phyloP scores from a whole-genome alignment of 768 basidiomycete species.

The Mycena vitilis region DNA sequence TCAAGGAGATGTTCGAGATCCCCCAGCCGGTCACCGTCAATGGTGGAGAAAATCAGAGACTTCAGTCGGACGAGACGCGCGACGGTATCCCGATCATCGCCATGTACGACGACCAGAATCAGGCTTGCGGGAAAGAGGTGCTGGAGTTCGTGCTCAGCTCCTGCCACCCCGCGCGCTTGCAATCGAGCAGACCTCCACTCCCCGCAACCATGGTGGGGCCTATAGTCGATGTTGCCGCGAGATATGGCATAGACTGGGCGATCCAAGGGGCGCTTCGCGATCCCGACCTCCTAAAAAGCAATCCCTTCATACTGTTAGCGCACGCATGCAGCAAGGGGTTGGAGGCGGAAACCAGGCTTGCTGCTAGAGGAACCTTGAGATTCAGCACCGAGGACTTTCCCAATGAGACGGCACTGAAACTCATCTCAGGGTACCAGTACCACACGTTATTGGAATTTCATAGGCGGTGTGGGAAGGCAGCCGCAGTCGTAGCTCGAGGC shows the following conservation, averaged over 20 bases:
- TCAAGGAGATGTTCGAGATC: conserved; percentile 26
- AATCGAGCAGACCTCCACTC: background rate
- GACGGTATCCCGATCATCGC: conserved; percentile 14
- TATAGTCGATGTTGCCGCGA: conserved; percentile 8
- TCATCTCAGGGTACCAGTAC: conserved; percentile 11
- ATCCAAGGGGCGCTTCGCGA: conserved; percentile 2
- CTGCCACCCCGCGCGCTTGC: conserved; percentile 15
- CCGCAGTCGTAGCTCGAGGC: background rate
- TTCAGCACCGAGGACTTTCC: conserved; percentile 11
- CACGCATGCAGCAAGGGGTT: background rate
- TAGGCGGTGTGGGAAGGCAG: conserved; percentile 4
- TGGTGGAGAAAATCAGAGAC: background rate
- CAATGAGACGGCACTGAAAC: conserved; percentile 1
- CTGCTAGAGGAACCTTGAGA: conserved; percentile 11
- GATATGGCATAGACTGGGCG: conserved; percentile 13
- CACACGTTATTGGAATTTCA: conserved; percentile 13
- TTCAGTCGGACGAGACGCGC: background rate
- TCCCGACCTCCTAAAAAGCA: conserved; percentile 4
- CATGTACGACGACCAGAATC: conserved; percentile 17
- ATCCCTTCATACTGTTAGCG: conserved; percentile 12
- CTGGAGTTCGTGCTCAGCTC: conserved; percentile 17
- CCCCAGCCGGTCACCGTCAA: conserved; percentile 5
- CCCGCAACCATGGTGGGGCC: background rate
- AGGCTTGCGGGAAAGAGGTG: conserved; percentile 13
- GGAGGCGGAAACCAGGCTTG: conserved; percentile 10